phyloP scores from a whole-genome alignment of 1,139 yeast genomes.

The Nadsonia starkeyi-henricii region DNA sequence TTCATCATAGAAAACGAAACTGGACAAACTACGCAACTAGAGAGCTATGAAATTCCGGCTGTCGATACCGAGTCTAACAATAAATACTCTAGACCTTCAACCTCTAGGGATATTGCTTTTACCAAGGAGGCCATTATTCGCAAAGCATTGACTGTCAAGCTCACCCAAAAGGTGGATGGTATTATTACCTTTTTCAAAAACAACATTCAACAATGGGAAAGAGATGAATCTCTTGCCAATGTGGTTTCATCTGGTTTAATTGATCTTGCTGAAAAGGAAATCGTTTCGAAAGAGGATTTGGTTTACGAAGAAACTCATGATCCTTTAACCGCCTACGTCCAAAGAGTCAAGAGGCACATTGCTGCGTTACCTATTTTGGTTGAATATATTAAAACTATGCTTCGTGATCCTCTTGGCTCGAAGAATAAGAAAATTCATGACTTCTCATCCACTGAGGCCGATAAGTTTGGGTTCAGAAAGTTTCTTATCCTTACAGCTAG shows the following conservation, averaged over 20 bases:
- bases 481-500: slow-evolving; percentile 32
- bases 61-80: not conserved
- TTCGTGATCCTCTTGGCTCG: slow-evolving; percentile 11
- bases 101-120: not conserved
- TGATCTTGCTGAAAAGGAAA: not conserved
- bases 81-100: not conserved
- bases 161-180: not conserved
- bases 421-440: not conserved
- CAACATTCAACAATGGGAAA: not conserved
- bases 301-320: slow-evolving; percentile 1
- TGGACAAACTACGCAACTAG: not conserved
- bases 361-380: slow-evolving; percentile 1
- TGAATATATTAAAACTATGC: slow-evolving; percentile 1
- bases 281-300: not conserved
- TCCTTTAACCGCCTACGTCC: slow-evolving; percentile 4
- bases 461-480: slow-evolving; percentile 38
- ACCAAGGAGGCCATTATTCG: not conserved
- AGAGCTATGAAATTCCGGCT: not conserved
- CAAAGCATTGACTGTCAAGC: not conserved
- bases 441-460: slow-evolving; percentile 3
- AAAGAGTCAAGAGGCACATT: slow-evolving; percentile 4
- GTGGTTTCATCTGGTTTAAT: not conserved
- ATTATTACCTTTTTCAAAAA: not conserved
- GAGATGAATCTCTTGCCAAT: not conserved
- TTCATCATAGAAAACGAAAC: not conserved